Evolutionary conservation across 306 rosid genomes (phyloP).

Genomic region (Luffa aegyptiaca): DNA sequence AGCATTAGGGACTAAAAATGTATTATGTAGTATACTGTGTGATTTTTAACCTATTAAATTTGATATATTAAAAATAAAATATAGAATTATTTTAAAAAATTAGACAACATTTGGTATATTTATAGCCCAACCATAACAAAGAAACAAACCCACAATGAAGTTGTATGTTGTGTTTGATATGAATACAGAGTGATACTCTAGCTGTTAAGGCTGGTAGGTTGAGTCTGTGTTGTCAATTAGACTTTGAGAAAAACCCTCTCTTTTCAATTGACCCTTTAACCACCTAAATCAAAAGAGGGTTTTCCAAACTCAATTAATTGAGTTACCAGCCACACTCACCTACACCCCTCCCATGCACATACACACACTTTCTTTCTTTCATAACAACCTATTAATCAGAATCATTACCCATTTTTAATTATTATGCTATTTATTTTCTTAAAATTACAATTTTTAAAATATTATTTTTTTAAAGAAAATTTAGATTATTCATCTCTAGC

Average conservation of each 20-base stretch:
- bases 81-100: no score
- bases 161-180: neutral
- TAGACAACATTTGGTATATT: no score
- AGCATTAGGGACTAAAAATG: no score
- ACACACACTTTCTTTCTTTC: neutral
- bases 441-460: neutral
- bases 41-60: no score
- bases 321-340: neutral
- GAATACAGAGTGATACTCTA: neutral
- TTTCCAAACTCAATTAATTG: conserved; percentile 7
- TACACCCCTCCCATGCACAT: neutral
- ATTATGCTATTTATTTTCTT: neutral
- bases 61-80: no score
- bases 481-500: neutral
- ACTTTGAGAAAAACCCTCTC: neutral
- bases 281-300: neutral
- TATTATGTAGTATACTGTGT: no score
- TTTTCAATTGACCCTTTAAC: conserved; percentile 1
- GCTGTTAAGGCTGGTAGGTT: neutral
- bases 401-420: neutral
- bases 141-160: neutral
- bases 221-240: neutral
- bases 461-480: neutral
- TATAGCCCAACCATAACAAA: no score
- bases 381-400: neutral